A percentile compares a stretch with the other conserved stretches of the same genome.
phyloP scores from a whole-genome alignment of 192 early-diverging fungal genomes.

The Diversispora eburnea region DNA sequence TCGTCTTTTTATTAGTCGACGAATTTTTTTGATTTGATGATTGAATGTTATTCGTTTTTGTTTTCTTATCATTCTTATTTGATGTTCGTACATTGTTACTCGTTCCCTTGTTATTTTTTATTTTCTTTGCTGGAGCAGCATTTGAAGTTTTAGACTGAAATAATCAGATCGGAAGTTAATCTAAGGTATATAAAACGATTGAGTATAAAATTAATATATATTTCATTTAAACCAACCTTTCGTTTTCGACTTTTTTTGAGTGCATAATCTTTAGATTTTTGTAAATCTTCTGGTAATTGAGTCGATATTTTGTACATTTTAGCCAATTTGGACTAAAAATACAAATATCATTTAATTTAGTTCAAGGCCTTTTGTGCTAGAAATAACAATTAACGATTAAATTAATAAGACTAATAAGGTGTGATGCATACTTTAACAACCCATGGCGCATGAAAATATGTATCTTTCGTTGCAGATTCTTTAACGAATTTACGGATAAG shows the following conservation, averaged over 20 bases:
- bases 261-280: slow-evolving; percentile 37
- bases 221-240: slow-evolving; percentile 19
- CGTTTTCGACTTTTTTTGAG: slow-evolving; percentile 39
- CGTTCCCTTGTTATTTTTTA: neutral
- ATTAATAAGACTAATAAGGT: too few relatives aligned
- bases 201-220: neutral
- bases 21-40: neutral
- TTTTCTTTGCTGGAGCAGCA: neutral
- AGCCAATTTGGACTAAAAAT: slow-evolving; percentile 34
- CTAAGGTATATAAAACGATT: neutral
- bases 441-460: slow-evolving; percentile 71
- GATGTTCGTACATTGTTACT: neutral
- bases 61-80: neutral
- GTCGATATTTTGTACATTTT: slow-evolving; percentile 48
- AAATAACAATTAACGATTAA: neutral
- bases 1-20: neutral
- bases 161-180: neutral
- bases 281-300: slow-evolving; percentile 42
- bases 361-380: neutral
- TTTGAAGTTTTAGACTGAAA: neutral
- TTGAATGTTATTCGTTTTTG: too few relatives aligned
- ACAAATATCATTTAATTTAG: neutral
- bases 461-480: slow-evolving; percentile 62
- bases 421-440: slow-evolving; percentile 50
- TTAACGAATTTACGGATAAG: slow-evolving; percentile 68